phyloP scores from a whole-genome alignment of 176 grass and related monocot genomes.

The Carex pumila region DNA sequence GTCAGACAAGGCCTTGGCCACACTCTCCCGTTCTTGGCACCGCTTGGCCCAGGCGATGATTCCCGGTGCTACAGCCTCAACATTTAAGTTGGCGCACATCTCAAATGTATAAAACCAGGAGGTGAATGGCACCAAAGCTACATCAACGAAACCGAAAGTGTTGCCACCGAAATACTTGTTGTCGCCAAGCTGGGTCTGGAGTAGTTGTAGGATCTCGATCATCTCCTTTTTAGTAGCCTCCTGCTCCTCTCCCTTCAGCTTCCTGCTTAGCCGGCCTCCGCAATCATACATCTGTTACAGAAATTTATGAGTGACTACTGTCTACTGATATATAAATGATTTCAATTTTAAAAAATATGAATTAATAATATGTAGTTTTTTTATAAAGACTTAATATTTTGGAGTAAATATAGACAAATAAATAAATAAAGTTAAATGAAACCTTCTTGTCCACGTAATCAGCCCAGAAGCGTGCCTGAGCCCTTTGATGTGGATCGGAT shows the following conservation, averaged over 20 bases:
- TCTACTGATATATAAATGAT: too few relatives aligned
- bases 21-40: slow-evolving; percentile 23
- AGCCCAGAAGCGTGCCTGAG: slow-evolving; percentile 49
- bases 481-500: slow-evolving; percentile 26
- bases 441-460: slow-evolving; percentile 48
- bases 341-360: too few relatives aligned
- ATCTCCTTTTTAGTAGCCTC: slow-evolving; percentile 15
- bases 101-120: slow-evolving; percentile 26
- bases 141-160: slow-evolving; percentile 21
- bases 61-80: not conserved
- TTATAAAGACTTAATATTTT: not conserved
- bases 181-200: slow-evolving; percentile 31
- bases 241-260: slow-evolving; percentile 18
- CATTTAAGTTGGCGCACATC: slow-evolving; percentile 6
- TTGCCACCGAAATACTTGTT: slow-evolving; percentile 31
- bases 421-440: too few relatives aligned
- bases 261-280: slow-evolving; percentile 5
- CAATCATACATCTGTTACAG: slow-evolving; percentile 19
- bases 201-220: slow-evolving; percentile 1
- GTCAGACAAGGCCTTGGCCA: slow-evolving; percentile 11
- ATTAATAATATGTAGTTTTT: too few relatives aligned
- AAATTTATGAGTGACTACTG: too few relatives aligned
- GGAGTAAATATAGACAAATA: not conserved
- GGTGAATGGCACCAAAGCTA: slow-evolving; percentile 24
- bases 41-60: slow-evolving; percentile 25